phyloP scores from a whole-genome alignment of 169 alveolate genomes.

The Plasmodium chabaudi region DNA sequence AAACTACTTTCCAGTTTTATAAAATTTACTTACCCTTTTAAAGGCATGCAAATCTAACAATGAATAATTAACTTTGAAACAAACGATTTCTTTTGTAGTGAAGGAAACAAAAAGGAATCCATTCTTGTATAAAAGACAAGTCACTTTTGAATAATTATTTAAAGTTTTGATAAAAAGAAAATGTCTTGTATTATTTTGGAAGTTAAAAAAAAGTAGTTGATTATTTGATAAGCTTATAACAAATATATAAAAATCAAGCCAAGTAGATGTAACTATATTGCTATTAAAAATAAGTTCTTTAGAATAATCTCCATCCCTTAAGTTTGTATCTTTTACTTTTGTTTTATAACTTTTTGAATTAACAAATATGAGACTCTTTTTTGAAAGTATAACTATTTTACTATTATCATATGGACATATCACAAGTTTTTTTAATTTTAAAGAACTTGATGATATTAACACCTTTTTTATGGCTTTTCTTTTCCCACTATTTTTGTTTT shows the following conservation, averaged over 20 bases:
- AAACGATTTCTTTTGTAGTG: conserved; percentile 36
- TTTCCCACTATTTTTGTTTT: neutral
- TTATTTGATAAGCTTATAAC: conserved; percentile 32
- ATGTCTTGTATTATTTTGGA: conserved; percentile 11
- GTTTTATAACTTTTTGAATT: neutral
- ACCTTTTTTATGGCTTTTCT: conserved; percentile 1
- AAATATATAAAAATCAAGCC: conserved; percentile 53
- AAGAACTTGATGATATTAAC: neutral
- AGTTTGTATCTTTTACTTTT: conserved; percentile 5
- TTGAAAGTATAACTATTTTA: conserved; percentile 41
- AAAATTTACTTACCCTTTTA: conserved; percentile 12
- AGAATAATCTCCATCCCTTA: neutral
- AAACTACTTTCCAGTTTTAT: neutral
- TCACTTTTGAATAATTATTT: conserved; percentile 34
- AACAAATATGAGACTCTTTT: conserved; percentile 20
- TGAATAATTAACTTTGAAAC: conserved; percentile 32
- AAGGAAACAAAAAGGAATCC: conserved; percentile 24
- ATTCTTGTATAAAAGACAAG: conserved; percentile 20
- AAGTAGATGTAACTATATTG: conserved; percentile 27
- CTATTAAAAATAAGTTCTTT: conserved; percentile 43
- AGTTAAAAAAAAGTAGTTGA: conserved; percentile 30
- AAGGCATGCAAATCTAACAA: conserved; percentile 11
- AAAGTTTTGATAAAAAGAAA: conserved; percentile 15
- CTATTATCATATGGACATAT: conserved; percentile 61
- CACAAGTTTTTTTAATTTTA: conserved; percentile 14